phyloP scores from a whole-genome alignment of 1,284 basidiomycete species.

The Kalmanozyma brasiliensis region DNA sequence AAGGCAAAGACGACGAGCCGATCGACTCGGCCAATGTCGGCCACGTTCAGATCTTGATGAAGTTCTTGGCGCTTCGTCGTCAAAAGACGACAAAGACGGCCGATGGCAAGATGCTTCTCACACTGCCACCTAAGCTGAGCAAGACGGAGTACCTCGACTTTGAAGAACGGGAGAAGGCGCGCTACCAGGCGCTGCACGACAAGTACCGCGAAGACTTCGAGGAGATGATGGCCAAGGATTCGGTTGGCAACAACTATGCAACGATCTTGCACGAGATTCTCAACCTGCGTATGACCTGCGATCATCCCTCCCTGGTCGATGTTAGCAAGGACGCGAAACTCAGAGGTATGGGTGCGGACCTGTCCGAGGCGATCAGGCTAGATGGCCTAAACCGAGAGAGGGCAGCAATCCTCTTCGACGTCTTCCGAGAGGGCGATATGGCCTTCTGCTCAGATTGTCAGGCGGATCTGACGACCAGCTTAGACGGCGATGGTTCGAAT shows the following conservation, averaged over 20 bases:
- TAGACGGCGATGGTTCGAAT: slow-evolving; percentile 31
- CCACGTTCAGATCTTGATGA: slow-evolving; percentile 96
- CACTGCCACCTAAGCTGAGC: slow-evolving; percentile 83
- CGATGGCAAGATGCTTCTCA: slow-evolving; percentile 84
- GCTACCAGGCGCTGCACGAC: slow-evolving; percentile 87
- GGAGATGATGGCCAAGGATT: slow-evolving; percentile 85
- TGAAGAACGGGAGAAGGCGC: slow-evolving; percentile 80
- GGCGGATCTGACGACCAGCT: slow-evolving; percentile 73
- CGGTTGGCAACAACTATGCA: slow-evolving; percentile 93
- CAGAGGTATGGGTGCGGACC: slow-evolving; percentile 74
- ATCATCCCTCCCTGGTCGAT: slow-evolving; percentile 90
- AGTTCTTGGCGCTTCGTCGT: slow-evolving; percentile 91
- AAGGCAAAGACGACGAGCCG: slow-evolving; percentile 46
- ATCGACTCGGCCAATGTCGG: slow-evolving; percentile 86
- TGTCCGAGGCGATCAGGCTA: slow-evolving; percentile 73
- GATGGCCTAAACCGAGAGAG: slow-evolving; percentile 83
- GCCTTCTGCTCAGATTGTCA: slow-evolving; percentile 89
- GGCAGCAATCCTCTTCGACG: slow-evolving; percentile 81
- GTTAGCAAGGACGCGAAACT: slow-evolving; percentile 67
- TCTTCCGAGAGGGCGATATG: slow-evolving; percentile 84
- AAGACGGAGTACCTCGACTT: slow-evolving; percentile 87
- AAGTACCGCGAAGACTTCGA: slow-evolving; percentile 90
- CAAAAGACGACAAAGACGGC: slow-evolving; percentile 89
- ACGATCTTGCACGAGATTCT: slow-evolving; percentile 87
- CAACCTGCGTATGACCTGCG: slow-evolving; percentile 90